Base-by-base conservation (phyloP, 495 filamentous ascomycete species). In the Cladorrhinum samala region DNA sequence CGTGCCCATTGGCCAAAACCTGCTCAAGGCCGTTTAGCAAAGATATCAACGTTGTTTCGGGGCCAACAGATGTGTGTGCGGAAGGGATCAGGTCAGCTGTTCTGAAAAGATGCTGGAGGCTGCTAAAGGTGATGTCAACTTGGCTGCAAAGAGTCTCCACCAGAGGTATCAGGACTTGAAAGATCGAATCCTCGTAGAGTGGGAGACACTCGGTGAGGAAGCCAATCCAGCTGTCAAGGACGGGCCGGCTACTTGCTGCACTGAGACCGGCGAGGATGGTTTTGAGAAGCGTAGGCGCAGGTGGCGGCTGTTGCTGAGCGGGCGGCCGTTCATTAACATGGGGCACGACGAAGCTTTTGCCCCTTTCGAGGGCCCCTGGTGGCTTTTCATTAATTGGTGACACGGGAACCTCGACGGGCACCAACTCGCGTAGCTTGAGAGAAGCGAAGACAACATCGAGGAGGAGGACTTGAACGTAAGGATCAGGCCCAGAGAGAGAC, bases 1-100 rank as follows among this genome's bases (percentile, higher is more conserved):
- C 89, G 70, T 99, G 93, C 21, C 87, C 89, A 61, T 80, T 81
- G 25, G 91, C 90, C 52, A 99, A 79, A 38, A 91, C 85, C 53
- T 91, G 87, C 68, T 99, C 94, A 3, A 97, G 80, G 9, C 86
- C 93, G 54, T 92, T 90, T 2, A 97, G 75, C 1, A 97, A 72
- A 14, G 85, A 83, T 46, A 95, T 88, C 46, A 84, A 76, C 19
- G 80, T 86, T 39, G 76, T 77, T 60, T 91, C 88, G 0, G 86
- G 83, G 3, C 77, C 75, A 36, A 61, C 67, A 1, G 60, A 37
- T 6, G 42, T 46, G 4, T 54, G 62, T 21, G 61, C 64, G 4
- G 58, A 49, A 13, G n/a, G n/a, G n/a, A 63, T 52, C 9, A 70
- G 68, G 3, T 71, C 55, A 2, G 62, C 30, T 18, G 72, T 60